Evolutionary conservation across 352 stramenopile species (phyloP).

Genomic region (Elongisporangium prolatum): DNA sequence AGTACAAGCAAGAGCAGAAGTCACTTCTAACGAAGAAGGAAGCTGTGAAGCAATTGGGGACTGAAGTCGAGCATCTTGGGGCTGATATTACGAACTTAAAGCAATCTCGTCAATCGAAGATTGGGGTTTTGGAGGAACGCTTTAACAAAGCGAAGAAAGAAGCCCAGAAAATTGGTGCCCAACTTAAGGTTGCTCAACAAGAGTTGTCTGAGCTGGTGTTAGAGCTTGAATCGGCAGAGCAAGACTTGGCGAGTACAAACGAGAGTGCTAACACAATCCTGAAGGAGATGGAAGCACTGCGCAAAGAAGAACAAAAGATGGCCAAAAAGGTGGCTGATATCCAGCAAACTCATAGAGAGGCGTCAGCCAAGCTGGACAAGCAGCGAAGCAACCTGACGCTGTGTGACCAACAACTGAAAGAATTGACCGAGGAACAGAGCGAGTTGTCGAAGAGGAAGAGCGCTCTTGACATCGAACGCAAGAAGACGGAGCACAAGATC

Average conservation of each 20-base stretch:
- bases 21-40: slow-evolving; percentile 59
- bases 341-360: slow-evolving; percentile 54
- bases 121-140: slow-evolving; percentile 71
- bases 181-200: slow-evolving; percentile 63
- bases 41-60: slow-evolving; percentile 69
- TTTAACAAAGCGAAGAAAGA: slow-evolving; percentile 77
- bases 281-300: slow-evolving; percentile 51
- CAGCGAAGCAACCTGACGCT: slow-evolving; percentile 63
- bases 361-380: slow-evolving; percentile 63
- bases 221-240: slow-evolving; percentile 64
- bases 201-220: slow-evolving; percentile 68
- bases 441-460: slow-evolving; percentile 82
- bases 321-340: slow-evolving; percentile 61
- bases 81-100: slow-evolving; percentile 81
- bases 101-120: slow-evolving; percentile 72
- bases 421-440: slow-evolving; percentile 79
- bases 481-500: slow-evolving; percentile 94
- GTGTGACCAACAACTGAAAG: slow-evolving; percentile 90
- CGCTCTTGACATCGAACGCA: slow-evolving; percentile 90
- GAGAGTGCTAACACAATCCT: slow-evolving; percentile 46
- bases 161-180: slow-evolving; percentile 47
- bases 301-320: slow-evolving; percentile 70
- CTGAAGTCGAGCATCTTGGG: slow-evolving; percentile 68
- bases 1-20: slow-evolving; percentile 66
- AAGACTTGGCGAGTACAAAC: slow-evolving; percentile 57